Percentiles rank a stretch among this genome's conserved stretches.
Conservation (phyloP, 2,329 filamentous ascomycete species). For the Fusarium tjaetaba region DNA sequence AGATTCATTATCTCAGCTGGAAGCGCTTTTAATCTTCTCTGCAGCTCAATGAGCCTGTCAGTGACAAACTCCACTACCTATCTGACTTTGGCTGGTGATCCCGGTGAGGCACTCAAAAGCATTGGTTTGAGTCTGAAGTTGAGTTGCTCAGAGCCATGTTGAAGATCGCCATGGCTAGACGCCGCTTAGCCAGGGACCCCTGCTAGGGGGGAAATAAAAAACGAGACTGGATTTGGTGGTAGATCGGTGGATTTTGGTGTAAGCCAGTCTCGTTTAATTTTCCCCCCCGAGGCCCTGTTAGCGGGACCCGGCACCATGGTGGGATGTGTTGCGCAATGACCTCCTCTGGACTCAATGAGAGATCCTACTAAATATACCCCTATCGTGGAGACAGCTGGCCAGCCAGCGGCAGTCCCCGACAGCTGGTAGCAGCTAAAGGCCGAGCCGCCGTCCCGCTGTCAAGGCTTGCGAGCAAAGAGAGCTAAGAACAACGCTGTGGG, state of each 20-base stretch:
- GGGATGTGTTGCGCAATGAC: slow-evolving; percentile 34
- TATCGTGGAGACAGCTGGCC: neutral
- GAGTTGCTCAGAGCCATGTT: slow-evolving; percentile 4
- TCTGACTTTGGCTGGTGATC: neutral
- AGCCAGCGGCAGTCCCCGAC: slow-evolving; percentile 1
- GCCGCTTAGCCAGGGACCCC: slow-evolving; percentile 1
- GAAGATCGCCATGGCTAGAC: slow-evolving; percentile 29
- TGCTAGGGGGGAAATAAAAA: slow-evolving; percentile 20
- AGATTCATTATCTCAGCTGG: neutral
- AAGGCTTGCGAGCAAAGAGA: slow-evolving; percentile 8
- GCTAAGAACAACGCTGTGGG: slow-evolving; percentile 21
- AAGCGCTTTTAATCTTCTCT: neutral
- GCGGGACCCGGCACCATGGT: slow-evolving; percentile 36
- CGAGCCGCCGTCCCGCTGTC: slow-evolving; percentile 28
- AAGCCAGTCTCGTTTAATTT: no score
- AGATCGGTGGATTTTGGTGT: no score
- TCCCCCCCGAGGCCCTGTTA: no score
- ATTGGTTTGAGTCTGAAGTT: neutral
- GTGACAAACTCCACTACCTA: neutral
- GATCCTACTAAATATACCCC: neutral
- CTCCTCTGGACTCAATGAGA: neutral
- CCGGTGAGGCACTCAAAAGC: slow-evolving; percentile 4
- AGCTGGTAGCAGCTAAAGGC: slow-evolving; percentile 15
- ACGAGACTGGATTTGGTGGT: no score
- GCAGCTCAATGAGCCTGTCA: neutral